These are phyloP conservation scores for Geotrichum cucujoidarum DNA, from an alignment of 1,139 yeast species.

Conservation along the genomic window DNA sequence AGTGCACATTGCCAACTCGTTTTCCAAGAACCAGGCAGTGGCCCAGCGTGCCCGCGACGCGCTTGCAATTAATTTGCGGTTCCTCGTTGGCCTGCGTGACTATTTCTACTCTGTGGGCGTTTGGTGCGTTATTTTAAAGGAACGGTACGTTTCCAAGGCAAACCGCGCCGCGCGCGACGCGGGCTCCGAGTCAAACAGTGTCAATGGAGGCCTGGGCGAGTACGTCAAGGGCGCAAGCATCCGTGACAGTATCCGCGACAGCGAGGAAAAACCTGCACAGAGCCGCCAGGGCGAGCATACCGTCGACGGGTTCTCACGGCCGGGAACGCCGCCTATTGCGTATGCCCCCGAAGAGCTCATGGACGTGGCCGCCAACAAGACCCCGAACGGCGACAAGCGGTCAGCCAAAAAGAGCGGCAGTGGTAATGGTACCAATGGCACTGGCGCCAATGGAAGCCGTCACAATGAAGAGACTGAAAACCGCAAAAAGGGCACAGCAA, in stretches of 20 bases:
- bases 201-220: neutral
- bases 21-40: slow-evolving; percentile 31
- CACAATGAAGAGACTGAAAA: neutral
- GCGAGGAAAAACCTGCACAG: neutral
- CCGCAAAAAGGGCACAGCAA: neutral
- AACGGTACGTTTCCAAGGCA: slow-evolving; percentile 29
- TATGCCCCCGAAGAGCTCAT: slow-evolving; percentile 29
- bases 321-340: slow-evolving; percentile 28
- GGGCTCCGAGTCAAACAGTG: neutral
- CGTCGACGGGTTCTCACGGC: slow-evolving; percentile 25
- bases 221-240: neutral
- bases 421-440: too few species aligned
- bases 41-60: slow-evolving; percentile 34
- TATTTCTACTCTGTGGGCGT: slow-evolving; percentile 37
- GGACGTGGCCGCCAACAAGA: slow-evolving; percentile 19
- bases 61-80: slow-evolving; percentile 33
- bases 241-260: neutral
- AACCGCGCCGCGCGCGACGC: slow-evolving; percentile 5
- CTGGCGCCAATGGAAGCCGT: neutral
- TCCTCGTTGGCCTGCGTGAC: slow-evolving; percentile 35
- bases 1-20: slow-evolving; percentile 37
- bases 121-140: slow-evolving; percentile 38
- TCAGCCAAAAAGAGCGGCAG: neutral
- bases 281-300: neutral
- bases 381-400: neutral